These are phyloP conservation scores for Quercus phellos DNA, from an alignment of 331 rosid species.

Conservation along the genomic window DNA sequence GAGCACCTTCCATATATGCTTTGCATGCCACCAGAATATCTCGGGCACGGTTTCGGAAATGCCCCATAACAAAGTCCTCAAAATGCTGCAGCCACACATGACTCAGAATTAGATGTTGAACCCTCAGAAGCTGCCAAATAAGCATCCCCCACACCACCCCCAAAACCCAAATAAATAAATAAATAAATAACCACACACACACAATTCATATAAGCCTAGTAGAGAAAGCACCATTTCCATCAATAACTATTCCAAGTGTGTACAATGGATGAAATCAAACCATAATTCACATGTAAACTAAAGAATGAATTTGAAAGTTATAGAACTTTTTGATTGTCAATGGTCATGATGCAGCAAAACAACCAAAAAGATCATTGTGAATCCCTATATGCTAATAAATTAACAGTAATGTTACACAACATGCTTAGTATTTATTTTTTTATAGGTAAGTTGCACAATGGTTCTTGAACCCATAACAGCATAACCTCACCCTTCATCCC, in stretches of 20 bases:
- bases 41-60: slow-evolving; percentile 56
- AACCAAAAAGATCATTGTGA: background rate
- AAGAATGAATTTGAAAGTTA: background rate
- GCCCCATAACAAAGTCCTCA: slow-evolving; percentile 68
- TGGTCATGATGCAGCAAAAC: background rate
- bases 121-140: background rate
- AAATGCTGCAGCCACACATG: slow-evolving; percentile 57
- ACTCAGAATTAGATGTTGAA: slow-evolving; percentile 18
- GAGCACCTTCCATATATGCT: slow-evolving; percentile 83
- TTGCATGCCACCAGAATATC: slow-evolving; percentile 73
- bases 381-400: no score
- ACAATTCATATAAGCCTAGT: no score
- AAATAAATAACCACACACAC: no score
- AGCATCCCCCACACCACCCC: no score
- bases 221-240: no score
- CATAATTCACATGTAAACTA: background rate
- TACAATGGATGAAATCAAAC: background rate
- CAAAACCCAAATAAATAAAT: no score
- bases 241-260: no score
- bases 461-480: no score
- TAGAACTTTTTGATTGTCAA: slow-evolving; percentile 1
- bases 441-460: no score
- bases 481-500: no score
- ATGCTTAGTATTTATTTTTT: no score
- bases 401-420: no score